Conservation (phyloP, 805 yeast species). For the Teunomyces pallodes region DNA sequence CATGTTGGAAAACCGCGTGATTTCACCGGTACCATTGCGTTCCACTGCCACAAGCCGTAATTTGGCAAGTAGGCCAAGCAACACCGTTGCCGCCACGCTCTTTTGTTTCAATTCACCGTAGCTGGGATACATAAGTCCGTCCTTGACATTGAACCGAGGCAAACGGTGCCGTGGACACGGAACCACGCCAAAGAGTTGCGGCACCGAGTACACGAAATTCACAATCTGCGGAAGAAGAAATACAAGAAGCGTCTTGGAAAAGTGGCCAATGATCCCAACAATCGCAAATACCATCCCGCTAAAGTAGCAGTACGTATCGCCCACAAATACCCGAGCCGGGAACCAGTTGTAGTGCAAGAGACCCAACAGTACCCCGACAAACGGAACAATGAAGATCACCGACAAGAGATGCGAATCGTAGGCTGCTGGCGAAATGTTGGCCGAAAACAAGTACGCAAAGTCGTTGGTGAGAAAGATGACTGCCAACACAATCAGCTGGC, state of each 20-base stretch:
- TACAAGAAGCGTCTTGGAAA: slow-evolving; percentile 84
- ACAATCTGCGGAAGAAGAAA: slow-evolving; percentile 89
- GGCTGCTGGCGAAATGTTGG: slow-evolving; percentile 48
- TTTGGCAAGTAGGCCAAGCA: slow-evolving; percentile 27
- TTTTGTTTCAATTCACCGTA: slow-evolving; percentile 34
- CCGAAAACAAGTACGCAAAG: slow-evolving; percentile 54
- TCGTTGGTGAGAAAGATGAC: slow-evolving; percentile 74
- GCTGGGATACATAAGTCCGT: slow-evolving; percentile 72
- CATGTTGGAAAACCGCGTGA: slow-evolving; percentile 63
- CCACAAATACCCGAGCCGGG: slow-evolving; percentile 93
- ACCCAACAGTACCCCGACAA: slow-evolving; percentile 79
- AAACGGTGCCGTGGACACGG: slow-evolving; percentile 96
- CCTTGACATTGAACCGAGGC: slow-evolving; percentile 68
- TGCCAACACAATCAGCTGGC: slow-evolving; percentile 83
- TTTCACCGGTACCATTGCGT: too few relatives aligned
- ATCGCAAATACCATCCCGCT: slow-evolving; percentile 99
- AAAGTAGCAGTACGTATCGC: slow-evolving; percentile 96
- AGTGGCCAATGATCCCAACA: slow-evolving; percentile 94
- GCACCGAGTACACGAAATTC: slow-evolving; percentile 87
- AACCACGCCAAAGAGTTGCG: slow-evolving; percentile 81
- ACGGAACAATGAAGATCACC: slow-evolving; percentile 76
- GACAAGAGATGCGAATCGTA: slow-evolving; percentile 82
- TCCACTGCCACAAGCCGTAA: slow-evolving; percentile 27
- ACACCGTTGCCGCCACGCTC: slow-evolving; percentile 14
- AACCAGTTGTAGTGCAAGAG: slow-evolving; percentile 79